phyloP scores from a whole-genome alignment of 176 grass and related monocot species.

The Pontederia paniculata region DNA sequence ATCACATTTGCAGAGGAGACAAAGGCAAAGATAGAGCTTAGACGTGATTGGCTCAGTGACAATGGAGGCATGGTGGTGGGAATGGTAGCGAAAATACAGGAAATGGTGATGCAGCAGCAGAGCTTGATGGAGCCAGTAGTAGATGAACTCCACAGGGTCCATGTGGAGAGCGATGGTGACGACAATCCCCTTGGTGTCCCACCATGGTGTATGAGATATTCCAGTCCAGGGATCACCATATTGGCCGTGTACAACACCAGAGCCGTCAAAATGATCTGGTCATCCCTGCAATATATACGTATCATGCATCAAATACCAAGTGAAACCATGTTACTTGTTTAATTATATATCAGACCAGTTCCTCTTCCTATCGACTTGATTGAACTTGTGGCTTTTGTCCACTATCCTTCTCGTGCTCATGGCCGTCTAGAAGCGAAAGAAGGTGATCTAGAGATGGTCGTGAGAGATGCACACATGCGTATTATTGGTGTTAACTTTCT shows the following conservation, averaged over 20 bases:
- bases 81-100: constrained; percentile 88
- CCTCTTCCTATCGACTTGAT: constrained; percentile 55
- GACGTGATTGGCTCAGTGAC: constrained; percentile 86
- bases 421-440: constrained; percentile 8
- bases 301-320: no score
- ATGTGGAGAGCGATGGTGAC: constrained; percentile 31
- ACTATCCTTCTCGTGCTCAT: constrained; percentile 6
- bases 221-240: constrained; percentile 12
- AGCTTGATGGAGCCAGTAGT: constrained; percentile 85
- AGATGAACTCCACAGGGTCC: constrained; percentile 82
- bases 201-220: constrained; percentile 34
- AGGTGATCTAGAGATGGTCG: background rate
- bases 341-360: constrained; percentile 45
- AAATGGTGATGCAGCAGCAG: constrained; percentile 89
- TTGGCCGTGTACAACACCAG: constrained; percentile 28
- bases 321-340: no score
- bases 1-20: background rate
- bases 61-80: constrained; percentile 82
- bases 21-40: constrained; percentile 20
- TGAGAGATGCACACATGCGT: no score
- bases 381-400: constrained; percentile 10
- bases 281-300: constrained; percentile 40
- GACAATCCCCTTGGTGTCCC: constrained; percentile 35
- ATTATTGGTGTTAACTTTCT: no score
- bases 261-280: constrained; percentile 65